Evolutionary conservation across 2,329 filamentous ascomycete species (phyloP).

Genomic region (Penicillium psychrosexuale): DNA sequence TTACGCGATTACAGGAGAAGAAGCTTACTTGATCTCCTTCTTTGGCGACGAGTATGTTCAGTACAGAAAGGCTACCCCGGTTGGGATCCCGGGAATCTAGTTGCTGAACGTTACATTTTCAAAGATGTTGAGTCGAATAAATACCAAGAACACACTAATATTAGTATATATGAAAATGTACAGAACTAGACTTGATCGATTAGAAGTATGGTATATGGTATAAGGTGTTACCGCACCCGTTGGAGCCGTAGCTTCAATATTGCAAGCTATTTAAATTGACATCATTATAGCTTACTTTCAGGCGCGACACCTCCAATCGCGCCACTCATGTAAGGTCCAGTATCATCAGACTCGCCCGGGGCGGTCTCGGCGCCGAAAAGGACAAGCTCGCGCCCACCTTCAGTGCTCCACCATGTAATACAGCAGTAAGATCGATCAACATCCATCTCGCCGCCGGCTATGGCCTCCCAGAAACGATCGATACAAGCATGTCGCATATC

Average conservation of each 20-base stretch:
- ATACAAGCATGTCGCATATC: slow-evolving; percentile 63
- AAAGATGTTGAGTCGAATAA: neutral
- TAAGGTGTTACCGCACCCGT: slow-evolving; percentile 6
- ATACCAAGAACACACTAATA: neutral
- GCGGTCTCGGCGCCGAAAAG: slow-evolving; percentile 43
- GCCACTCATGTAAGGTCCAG: slow-evolving; percentile 54
- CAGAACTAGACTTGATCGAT: neutral
- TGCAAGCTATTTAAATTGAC: neutral
- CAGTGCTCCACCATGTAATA: slow-evolving; percentile 80
- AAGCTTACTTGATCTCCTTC: slow-evolving; percentile 71
- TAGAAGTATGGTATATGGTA: slow-evolving; percentile 11
- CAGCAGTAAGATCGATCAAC: slow-evolving; percentile 75
- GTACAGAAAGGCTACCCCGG: slow-evolving; percentile 68
- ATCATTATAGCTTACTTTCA: slow-evolving; percentile 50
- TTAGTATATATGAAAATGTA: neutral
- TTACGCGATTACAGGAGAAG: slow-evolving; percentile 59
- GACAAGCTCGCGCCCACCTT: slow-evolving; percentile 58
- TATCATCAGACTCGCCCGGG: slow-evolving; percentile 20
- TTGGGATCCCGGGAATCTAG: slow-evolving; percentile 75
- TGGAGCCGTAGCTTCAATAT: neutral
- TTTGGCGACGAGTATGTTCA: slow-evolving; percentile 78
- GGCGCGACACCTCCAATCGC: slow-evolving; percentile 42
- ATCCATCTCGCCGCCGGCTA: slow-evolving; percentile 82
- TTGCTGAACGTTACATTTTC: neutral
- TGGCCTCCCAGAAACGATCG: slow-evolving; percentile 72